Base-by-base conservation (phyloP, 345 rosid species). In the Euphorbia pulcherrima region DNA sequence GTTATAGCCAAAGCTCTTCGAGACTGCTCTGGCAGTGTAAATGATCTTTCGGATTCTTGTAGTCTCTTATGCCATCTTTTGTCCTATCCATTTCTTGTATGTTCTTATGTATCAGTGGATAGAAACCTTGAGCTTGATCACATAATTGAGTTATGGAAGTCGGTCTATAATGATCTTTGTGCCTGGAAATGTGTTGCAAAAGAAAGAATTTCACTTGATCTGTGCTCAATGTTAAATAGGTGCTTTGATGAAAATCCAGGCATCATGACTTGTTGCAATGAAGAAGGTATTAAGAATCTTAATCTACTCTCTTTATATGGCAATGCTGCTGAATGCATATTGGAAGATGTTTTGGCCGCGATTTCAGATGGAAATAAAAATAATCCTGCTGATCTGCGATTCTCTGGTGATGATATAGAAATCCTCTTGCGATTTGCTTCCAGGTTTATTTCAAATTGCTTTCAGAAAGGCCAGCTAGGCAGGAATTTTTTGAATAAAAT, bases 51-150 rank as follows among this genome's bases (percentile, higher is more conserved):
- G 33, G 35, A 41, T 8, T 62, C 68, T 61, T 66, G 56, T 75
- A 53, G 18, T 60, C 58, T 70, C 30, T 21, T 83, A 41, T 67
- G 68, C 75, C 77, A 72, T 64, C 74, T 86, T 56, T 74, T 86
- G 27, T 56, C 79, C 28, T 84, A 81, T 48, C 91, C 91, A 57
- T 76, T 86, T 70, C 54, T 65, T 59, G 63, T 68, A 53, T 79
- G 65, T 69, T 72, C 75, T 74, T 27, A 27, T 61, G 61, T 54
- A 64, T 68, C 72, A 40, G 46, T 56, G 29, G 64, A 35, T 61
- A 63, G 70, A 61, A 70, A 62, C 41, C 74, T 53, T 66, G 69
- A 79, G 61, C 77, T 77, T 59, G 81, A 71, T 54, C 74, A 52
- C 41, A 68, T 72, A 33, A 58, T 65, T 73, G 80, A 79, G 52